phyloP scores from a whole-genome alignment of 1,139 yeast species.

The Pneumocystis murina region DNA sequence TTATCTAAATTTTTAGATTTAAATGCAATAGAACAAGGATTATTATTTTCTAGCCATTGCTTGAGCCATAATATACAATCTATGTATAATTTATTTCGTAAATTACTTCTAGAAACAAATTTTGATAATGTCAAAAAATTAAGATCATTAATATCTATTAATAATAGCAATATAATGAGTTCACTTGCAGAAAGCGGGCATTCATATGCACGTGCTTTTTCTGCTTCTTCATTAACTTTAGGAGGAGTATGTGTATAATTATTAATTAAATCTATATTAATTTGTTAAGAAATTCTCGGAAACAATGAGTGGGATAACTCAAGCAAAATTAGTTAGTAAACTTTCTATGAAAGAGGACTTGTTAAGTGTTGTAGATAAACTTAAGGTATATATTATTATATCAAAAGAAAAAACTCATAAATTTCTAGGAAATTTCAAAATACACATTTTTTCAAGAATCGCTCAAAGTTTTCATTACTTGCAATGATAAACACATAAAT shows the following conservation, averaged over 20 bases:
- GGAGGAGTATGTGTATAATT: constrained; percentile 26
- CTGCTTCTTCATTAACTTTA: constrained; percentile 49
- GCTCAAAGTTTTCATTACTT: background rate
- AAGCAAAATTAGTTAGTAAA: constrained; percentile 53
- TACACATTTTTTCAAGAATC: background rate
- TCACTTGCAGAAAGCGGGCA: constrained; percentile 85
- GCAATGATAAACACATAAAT: background rate
- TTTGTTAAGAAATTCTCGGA: constrained; percentile 37
- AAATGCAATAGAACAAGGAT: constrained; percentile 32
- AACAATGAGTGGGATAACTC: constrained; percentile 54
- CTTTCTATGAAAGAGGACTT: constrained; percentile 45
- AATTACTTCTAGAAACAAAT: constrained; percentile 54
- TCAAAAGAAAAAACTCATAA: background rate
- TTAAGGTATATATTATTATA: constrained; percentile 19
- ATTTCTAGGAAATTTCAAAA: background rate
- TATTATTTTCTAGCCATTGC: constrained; percentile 54
- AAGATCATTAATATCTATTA: constrained; percentile 52
- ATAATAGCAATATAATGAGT: constrained; percentile 43
- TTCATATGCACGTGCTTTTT: constrained; percentile 56
- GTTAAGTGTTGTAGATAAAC: constrained; percentile 23
- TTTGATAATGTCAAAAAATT: constrained; percentile 59
- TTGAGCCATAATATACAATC: constrained; percentile 48
- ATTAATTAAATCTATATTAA: background rate
- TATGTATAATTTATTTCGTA: constrained; percentile 51
- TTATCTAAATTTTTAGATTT: constrained; percentile 22